These are phyloP conservation scores for Sugiyamaella marilandica DNA, from an alignment of 805 yeast genomes.

Conservation along the genomic window DNA sequence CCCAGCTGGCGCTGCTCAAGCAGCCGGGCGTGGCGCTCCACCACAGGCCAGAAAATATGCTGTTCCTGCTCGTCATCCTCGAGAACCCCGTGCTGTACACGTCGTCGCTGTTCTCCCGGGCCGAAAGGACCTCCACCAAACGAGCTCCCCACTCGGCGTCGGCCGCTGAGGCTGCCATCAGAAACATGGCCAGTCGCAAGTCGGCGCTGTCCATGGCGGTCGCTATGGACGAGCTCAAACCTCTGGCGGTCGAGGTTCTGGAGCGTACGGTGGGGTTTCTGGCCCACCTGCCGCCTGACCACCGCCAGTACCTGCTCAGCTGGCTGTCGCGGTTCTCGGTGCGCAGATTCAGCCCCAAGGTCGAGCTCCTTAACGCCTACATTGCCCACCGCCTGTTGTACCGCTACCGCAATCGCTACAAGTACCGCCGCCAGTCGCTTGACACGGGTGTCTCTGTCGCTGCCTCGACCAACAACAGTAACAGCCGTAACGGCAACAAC, in stretches of 20 bases:
- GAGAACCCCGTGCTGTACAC: slow-evolving; percentile 58
- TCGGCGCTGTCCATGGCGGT: neutral
- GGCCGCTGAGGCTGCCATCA: neutral
- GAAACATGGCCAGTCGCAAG: neutral
- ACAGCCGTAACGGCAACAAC: too few species aligned
- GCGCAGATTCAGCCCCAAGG: slow-evolving; percentile 45
- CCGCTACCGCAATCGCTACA: slow-evolving; percentile 20
- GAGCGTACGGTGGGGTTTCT: slow-evolving; percentile 67
- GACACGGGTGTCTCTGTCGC: neutral
- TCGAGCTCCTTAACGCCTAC: slow-evolving; percentile 69
- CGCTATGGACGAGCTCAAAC: slow-evolving; percentile 21
- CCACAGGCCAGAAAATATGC: slow-evolving; percentile 39
- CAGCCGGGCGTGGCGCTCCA: slow-evolving; percentile 40
- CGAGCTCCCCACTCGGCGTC: slow-evolving; percentile 18
- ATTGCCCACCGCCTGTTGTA: slow-evolving; percentile 68
- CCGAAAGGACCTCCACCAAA: slow-evolving; percentile 9
- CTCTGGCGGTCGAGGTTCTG: slow-evolving; percentile 60
- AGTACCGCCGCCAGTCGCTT: neutral
- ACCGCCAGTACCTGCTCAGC: slow-evolving; percentile 43
- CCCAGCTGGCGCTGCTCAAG: slow-evolving; percentile 49
- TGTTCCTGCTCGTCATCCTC: slow-evolving; percentile 60
- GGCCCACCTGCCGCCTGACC: slow-evolving; percentile 43
- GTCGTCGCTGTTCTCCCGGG: slow-evolving; percentile 15
- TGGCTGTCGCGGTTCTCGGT: slow-evolving; percentile 50
- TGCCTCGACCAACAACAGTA: too few species aligned